phyloP scores from a whole-genome alignment of 2,329 filamentous ascomycete genomes.

The Arthroderma sp. region DNA sequence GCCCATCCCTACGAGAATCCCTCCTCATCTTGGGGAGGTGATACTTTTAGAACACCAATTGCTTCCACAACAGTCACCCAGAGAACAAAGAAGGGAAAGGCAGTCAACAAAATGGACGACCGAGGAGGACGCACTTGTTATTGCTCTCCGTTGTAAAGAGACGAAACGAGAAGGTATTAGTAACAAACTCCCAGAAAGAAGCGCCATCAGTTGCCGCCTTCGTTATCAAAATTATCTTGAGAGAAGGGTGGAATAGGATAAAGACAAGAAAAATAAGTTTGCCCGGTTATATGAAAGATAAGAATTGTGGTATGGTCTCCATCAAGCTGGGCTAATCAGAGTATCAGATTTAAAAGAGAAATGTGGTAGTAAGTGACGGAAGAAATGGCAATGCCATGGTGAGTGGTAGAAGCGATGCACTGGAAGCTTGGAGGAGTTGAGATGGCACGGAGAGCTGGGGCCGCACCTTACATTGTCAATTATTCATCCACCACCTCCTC shows the following conservation, averaged over 20 bases:
- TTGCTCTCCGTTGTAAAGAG: slow-evolving; percentile 72
- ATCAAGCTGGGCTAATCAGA: not conserved
- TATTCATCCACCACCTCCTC: slow-evolving; percentile 39
- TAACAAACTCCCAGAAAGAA: slow-evolving; percentile 75
- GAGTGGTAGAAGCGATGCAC: slow-evolving; percentile 92
- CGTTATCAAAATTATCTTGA: slow-evolving; percentile 98
- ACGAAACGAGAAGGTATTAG: slow-evolving; percentile 99
- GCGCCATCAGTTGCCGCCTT: slow-evolving; percentile 82
- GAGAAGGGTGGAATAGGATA: slow-evolving; percentile 84
- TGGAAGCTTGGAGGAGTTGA: slow-evolving; percentile 90
- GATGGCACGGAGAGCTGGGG: slow-evolving; percentile 59
- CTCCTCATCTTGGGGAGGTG: too few species aligned
- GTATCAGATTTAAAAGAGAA: slow-evolving; percentile 77
- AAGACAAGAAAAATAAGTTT: slow-evolving; percentile 94
- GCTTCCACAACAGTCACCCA: too few species aligned
- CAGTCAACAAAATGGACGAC: slow-evolving; percentile 95
- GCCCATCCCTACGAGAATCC: too few species aligned
- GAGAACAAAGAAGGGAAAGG: too few species aligned
- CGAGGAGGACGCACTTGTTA: slow-evolving; percentile 83
- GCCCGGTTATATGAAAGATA: slow-evolving; percentile 92
- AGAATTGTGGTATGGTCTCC: slow-evolving; percentile 3
- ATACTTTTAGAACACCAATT: too few species aligned
- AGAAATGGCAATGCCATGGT: slow-evolving; percentile 90
- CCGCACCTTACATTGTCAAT: slow-evolving; percentile 65
- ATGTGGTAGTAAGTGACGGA: slow-evolving; percentile 96